phyloP scores from a whole-genome alignment of 192 early-diverging fungal genomes.

The Coemansia sp. region DNA sequence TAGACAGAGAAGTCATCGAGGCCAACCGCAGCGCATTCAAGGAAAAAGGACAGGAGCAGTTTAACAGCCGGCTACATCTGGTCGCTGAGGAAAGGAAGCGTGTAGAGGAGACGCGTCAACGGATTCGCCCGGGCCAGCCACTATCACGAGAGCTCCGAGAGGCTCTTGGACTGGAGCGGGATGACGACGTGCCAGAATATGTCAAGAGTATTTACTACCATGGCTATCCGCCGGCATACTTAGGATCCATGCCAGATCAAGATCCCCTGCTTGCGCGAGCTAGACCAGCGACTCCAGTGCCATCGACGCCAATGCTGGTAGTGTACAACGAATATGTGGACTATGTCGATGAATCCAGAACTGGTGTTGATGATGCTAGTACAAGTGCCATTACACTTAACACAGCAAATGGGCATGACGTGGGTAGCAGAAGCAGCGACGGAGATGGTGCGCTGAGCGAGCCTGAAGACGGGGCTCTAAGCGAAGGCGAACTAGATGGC shows the following conservation, averaged over 20 bases:
- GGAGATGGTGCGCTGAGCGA: conserved; percentile 2
- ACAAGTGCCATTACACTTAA: not conserved
- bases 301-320: conserved; percentile 20
- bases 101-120: conserved; percentile 23
- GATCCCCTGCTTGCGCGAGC: conserved; percentile 30
- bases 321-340: conserved; percentile 28
- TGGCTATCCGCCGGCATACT: conserved; percentile 47
- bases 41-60: conserved; percentile 18
- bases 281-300: not conserved
- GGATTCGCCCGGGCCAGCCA: conserved; percentile 28
- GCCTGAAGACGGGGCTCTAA: not conserved
- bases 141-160: conserved; percentile 29
- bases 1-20: conserved; percentile 23
- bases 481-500: not conserved
- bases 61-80: conserved; percentile 31
- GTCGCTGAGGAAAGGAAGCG: conserved; percentile 34
- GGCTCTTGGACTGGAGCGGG: conserved; percentile 25
- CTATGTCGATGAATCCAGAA: conserved; percentile 7
- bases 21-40: conserved; percentile 31
- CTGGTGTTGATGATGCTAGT: not conserved
- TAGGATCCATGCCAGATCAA: conserved; percentile 21
- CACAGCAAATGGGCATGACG: not conserved
- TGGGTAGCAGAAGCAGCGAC: conserved; percentile 8
- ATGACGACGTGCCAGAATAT: conserved; percentile 28
- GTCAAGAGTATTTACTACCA: conserved; percentile 30